phyloP scores from a whole-genome alignment of 177 flowering plant genomes.

The Vitis hybrid region DNA sequence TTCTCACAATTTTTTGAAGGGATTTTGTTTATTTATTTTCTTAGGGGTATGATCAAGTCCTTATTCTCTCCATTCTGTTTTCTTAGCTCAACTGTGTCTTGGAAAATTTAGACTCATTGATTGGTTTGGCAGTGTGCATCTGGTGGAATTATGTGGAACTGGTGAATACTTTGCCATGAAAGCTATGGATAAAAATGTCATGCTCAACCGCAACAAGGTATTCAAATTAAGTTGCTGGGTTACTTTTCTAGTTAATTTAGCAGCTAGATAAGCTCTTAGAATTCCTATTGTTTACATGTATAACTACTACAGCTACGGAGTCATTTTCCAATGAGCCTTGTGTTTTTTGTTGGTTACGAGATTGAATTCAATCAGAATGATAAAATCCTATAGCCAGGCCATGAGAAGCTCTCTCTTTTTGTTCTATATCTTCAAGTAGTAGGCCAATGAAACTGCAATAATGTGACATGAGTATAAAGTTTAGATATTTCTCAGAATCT shows the following conservation, averaged over 20 bases:
- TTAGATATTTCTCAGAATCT: neutral
- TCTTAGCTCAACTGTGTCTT: neutral
- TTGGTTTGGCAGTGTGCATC: constrained; percentile 73
- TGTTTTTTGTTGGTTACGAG: neutral
- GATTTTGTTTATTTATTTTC: neutral
- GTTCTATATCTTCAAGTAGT: neutral
- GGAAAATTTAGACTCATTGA: neutral
- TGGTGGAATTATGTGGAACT: constrained; percentile 86
- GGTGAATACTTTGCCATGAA: constrained; percentile 94
- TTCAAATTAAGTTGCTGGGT: neutral
- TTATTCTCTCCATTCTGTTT: neutral
- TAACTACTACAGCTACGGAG: neutral
- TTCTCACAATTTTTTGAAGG: neutral
- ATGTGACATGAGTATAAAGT: neutral
- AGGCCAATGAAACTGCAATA: too few species aligned
- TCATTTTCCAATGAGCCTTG: neutral
- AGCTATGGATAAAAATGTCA: constrained; percentile 90
- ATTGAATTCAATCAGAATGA: neutral
- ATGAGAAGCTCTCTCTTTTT: neutral
- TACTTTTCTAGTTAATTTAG: neutral
- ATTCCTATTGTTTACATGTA: neutral
- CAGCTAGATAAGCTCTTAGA: neutral
- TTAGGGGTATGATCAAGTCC: neutral
- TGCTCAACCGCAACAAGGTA: constrained; percentile 99
- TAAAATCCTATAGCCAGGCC: neutral